A percentile compares a stretch with the other conserved stretches of the same genome.
phyloP scores from a whole-genome alignment of 495 filamentous ascomycete species.

The Penicillium parvum region DNA sequence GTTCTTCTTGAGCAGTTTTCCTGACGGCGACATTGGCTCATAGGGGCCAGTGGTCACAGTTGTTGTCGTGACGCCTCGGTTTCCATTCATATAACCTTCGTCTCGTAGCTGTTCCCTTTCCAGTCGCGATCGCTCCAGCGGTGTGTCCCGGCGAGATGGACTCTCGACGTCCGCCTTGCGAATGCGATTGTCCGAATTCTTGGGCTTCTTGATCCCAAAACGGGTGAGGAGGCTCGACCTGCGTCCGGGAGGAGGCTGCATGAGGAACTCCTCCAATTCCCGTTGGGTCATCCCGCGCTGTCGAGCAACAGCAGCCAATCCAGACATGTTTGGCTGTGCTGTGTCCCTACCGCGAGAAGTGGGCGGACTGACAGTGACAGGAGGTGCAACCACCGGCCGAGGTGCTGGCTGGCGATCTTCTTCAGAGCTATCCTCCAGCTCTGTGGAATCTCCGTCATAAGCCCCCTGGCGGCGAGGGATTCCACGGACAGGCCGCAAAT shows the following conservation, averaged over 20 bases:
- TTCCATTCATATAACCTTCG: constrained; percentile 15
- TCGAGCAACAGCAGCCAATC: constrained; percentile 36
- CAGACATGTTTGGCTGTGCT: constrained; percentile 26
- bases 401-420: constrained; percentile 27
- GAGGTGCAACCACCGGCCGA: constrained; percentile 8
- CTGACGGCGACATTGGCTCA: constrained; percentile 14
- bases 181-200: constrained; percentile 31
- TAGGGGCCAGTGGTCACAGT: constrained; percentile 15
- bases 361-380: constrained; percentile 7
- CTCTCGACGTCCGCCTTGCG: constrained; percentile 28
- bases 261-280: constrained; percentile 38
- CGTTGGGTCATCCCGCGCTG: constrained; percentile 40
- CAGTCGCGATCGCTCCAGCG: constrained; percentile 33
- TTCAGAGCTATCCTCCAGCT: constrained; percentile 61
- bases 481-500: constrained; percentile 57
- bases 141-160: constrained; percentile 28
- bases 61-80: constrained; percentile 8
- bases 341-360: constrained; percentile 11
- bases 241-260: constrained; percentile 31
- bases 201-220: constrained; percentile 37
- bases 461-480: constrained; percentile 52
- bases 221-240: constrained; percentile 39
- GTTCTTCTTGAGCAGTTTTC: constrained; percentile 29
- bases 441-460: constrained; percentile 61
- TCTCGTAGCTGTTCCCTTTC: constrained; percentile 25